These are phyloP conservation scores for Oropetium thomaeum DNA, from an alignment of 176 grass and related monocot species.

Conservation along the genomic window DNA sequence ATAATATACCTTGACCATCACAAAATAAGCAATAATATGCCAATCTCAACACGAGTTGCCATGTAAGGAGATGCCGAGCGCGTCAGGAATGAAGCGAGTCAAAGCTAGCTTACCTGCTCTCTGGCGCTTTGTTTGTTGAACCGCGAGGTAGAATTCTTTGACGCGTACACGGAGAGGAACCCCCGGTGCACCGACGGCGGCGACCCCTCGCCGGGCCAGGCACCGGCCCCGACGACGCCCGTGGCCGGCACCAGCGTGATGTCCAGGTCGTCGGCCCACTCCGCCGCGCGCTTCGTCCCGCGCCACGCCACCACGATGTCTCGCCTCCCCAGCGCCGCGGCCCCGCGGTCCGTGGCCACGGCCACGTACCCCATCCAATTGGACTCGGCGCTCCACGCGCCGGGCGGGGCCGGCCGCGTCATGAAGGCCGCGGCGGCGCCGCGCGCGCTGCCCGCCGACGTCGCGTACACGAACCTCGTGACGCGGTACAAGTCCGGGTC, in stretches of 20 bases:
- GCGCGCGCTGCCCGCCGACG: constrained; percentile 47
- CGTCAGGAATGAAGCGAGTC: not conserved
- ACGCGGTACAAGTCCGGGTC: constrained; percentile 46
- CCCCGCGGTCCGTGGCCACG: constrained; percentile 65
- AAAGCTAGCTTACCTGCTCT: constrained; percentile 56
- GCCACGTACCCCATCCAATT: constrained; percentile 92
- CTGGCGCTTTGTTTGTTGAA: constrained; percentile 76
- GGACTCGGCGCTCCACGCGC: constrained; percentile 52
- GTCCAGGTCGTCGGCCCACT: constrained; percentile 76
- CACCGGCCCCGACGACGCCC: constrained; percentile 28
- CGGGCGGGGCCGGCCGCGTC: constrained; percentile 18
- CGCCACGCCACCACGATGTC: constrained; percentile 84
- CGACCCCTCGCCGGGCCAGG: not conserved
- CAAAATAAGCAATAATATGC: not conserved
- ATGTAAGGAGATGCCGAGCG: not conserved
- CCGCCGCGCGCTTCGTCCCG: constrained; percentile 53
- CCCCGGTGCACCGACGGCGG: constrained; percentile 67
- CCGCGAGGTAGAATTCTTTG: constrained; percentile 49
- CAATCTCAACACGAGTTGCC: not conserved
- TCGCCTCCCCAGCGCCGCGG: constrained; percentile 54
- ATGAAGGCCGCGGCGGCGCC: constrained; percentile 36
- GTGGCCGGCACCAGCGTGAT: constrained; percentile 54
- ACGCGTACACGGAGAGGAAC: constrained; percentile 75
- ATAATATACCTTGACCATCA: not conserved
- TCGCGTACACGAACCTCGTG: constrained; percentile 76